These are phyloP conservation scores for Metarhizium rileyi DNA, from an alignment of 2,329 filamentous ascomycete species.

Conservation along the genomic window DNA sequence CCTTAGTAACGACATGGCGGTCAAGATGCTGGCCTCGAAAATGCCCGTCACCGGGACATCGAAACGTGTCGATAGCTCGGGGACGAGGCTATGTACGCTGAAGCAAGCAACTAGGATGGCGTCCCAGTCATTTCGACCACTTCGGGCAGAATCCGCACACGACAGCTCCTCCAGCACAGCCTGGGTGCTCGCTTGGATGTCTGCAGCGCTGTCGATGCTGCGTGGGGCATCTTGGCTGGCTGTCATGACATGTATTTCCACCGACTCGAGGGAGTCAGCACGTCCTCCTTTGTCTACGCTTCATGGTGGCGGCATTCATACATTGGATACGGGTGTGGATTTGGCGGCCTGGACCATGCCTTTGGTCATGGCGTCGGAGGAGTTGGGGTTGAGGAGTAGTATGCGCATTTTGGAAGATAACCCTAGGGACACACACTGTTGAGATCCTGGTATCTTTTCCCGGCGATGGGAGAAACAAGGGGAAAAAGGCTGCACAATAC, in stretches of 20 bases:
- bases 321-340: constrained; percentile 18
- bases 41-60: constrained; percentile 48
- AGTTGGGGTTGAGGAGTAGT: constrained; percentile 73
- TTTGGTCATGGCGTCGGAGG: constrained; percentile 61
- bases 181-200: constrained; percentile 53
- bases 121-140: constrained; percentile 39
- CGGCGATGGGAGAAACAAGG: no score
- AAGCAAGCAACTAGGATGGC: constrained; percentile 85
- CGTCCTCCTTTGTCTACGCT: neutral
- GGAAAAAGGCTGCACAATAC: no score
- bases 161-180: constrained; percentile 39
- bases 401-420: constrained; percentile 27
- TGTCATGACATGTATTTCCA: constrained; percentile 54
- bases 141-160: neutral
- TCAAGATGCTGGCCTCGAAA: constrained; percentile 71
- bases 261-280: constrained; percentile 23
- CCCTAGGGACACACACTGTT: neutral
- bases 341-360: constrained; percentile 35
- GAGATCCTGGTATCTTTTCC: neutral
- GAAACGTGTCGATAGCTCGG: constrained; percentile 34
- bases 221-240: constrained; percentile 51
- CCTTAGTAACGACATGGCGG: constrained; percentile 43
- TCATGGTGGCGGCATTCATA: constrained; percentile 4
- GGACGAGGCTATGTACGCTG: constrained; percentile 71
- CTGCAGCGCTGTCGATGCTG: constrained; percentile 69